Percentiles rank a stretch among this genome's conserved stretches.
Evolutionary conservation across 257 asterid species (phyloP).

Genomic region (Ilex asprella): DNA sequence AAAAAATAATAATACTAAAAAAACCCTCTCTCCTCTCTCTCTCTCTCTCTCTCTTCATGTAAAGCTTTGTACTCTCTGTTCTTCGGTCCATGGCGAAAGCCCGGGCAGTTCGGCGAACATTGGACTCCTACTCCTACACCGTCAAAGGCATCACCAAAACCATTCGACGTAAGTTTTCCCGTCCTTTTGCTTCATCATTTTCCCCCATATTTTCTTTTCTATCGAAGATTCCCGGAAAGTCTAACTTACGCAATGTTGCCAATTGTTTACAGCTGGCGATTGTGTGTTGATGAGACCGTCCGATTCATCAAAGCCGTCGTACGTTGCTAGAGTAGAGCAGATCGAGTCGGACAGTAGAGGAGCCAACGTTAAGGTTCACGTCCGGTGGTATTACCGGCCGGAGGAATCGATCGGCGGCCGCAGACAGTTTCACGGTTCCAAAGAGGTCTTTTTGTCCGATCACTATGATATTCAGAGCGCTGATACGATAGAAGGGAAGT

Average conservation of each 20-base stretch:
- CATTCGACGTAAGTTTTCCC: slow-evolving; percentile 46
- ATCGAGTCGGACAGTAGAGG: slow-evolving; percentile 90
- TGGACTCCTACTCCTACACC: slow-evolving; percentile 67
- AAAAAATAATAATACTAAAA: too few species aligned
- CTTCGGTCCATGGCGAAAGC: slow-evolving; percentile 58
- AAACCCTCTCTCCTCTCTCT: too few species aligned
- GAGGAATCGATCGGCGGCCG: slow-evolving; percentile 97
- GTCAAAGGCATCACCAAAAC: slow-evolving; percentile 62
- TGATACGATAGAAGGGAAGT: slow-evolving; percentile 82
- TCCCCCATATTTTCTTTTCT: not conserved
- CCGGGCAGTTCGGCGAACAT: slow-evolving; percentile 56
- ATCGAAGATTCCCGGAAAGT: slow-evolving; percentile 3
- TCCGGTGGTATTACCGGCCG: slow-evolving; percentile 95
- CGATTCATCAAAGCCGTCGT: slow-evolving; percentile 76
- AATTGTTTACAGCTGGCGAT: slow-evolving; percentile 58
- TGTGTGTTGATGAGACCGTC: slow-evolving; percentile 84
- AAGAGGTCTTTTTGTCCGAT: slow-evolving; percentile 88
- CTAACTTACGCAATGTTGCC: slow-evolving; percentile 8
- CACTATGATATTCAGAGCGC: slow-evolving; percentile 85
- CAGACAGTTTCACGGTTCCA: slow-evolving; percentile 82
- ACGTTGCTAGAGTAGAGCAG: slow-evolving; percentile 81
- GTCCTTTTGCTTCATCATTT: too few species aligned
- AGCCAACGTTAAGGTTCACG: slow-evolving; percentile 57
- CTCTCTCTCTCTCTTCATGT: too few species aligned
- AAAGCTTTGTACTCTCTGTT: not conserved